These are phyloP conservation scores for Podospora fimiseda DNA, from an alignment of 495 filamentous ascomycete species.

Conservation along the genomic window DNA sequence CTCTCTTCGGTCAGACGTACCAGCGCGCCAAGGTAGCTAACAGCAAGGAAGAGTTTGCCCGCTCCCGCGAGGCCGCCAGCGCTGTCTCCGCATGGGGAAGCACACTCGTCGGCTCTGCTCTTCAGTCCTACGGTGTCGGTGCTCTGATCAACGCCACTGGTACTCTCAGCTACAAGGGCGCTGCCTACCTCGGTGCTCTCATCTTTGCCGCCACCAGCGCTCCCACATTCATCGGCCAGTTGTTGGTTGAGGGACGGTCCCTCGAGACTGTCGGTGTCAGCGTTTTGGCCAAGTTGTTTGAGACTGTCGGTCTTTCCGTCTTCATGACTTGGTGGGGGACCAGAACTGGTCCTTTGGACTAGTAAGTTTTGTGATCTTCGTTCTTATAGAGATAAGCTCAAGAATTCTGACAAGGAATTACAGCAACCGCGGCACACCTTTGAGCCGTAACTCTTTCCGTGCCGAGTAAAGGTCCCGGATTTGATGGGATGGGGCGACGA, in stretches of 20 bases:
- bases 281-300: slow-evolving; percentile 73
- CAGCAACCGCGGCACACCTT: slow-evolving; percentile 11
- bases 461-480: slow-evolving; percentile 14
- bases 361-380: too few relatives aligned
- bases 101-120: slow-evolving; percentile 76
- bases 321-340: slow-evolving; percentile 98
- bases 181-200: slow-evolving; percentile 83
- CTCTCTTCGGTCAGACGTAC: slow-evolving; percentile 93
- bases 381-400: too few relatives aligned
- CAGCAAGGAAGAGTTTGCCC: slow-evolving; percentile 92
- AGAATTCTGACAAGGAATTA: too few relatives aligned
- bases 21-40: slow-evolving; percentile 85
- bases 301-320: slow-evolving; percentile 85
- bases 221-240: slow-evolving; percentile 74
- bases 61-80: slow-evolving; percentile 82
- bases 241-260: slow-evolving; percentile 86
- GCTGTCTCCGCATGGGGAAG: slow-evolving; percentile 87
- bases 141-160: slow-evolving; percentile 94
- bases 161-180: slow-evolving; percentile 91
- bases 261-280: slow-evolving; percentile 84
- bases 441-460: slow-evolving; percentile 20
- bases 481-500: too few relatives aligned
- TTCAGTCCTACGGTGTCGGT: slow-evolving; percentile 92
- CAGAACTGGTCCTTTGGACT: slow-evolving; percentile 75
- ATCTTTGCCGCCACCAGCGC: slow-evolving; percentile 89